Conservation (phyloP, 164 flowering plant genomes). For the Aristolochia californica region DNA sequence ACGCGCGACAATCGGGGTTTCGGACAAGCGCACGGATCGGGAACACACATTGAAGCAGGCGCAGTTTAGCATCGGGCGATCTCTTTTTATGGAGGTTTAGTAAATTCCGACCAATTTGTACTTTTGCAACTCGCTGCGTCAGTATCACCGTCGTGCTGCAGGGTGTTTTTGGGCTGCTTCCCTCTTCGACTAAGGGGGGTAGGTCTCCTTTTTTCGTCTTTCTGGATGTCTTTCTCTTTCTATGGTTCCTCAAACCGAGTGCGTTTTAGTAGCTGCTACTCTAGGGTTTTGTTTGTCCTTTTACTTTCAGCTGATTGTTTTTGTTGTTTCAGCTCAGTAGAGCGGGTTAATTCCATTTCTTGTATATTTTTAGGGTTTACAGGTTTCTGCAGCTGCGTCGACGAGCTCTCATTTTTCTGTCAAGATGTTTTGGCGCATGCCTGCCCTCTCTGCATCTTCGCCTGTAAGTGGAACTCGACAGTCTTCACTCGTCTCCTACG, state of each 20-base stretch:
- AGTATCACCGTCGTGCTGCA: not conserved
- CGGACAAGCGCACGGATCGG: no score
- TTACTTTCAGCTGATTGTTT: not conserved
- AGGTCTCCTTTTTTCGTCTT: no score
- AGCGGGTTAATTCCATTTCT: no score
- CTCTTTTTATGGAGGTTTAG: not conserved
- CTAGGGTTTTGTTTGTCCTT: not conserved
- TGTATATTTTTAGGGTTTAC: not conserved
- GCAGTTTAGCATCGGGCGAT: not conserved
- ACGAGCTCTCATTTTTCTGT: not conserved
- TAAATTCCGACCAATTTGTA: slow-evolving; percentile 1
- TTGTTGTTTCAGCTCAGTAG: no score
- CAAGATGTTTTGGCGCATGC: slow-evolving; percentile 87
- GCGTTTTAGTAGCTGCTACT: not conserved
- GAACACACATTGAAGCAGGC: no score
- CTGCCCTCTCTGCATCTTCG: slow-evolving; percentile 73
- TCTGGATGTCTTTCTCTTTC: not conserved
- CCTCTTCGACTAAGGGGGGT: no score
- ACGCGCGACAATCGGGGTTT: no score
- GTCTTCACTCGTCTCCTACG: not conserved
- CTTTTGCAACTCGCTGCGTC: not conserved
- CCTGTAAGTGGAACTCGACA: slow-evolving; percentile 46
- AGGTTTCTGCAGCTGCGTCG: not conserved
- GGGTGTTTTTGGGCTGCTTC: no score
- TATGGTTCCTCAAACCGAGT: not conserved